Base-by-base conservation (phyloP, 768 basidiomycete species). In the Rhodotorula sphaerocarpa region DNA sequence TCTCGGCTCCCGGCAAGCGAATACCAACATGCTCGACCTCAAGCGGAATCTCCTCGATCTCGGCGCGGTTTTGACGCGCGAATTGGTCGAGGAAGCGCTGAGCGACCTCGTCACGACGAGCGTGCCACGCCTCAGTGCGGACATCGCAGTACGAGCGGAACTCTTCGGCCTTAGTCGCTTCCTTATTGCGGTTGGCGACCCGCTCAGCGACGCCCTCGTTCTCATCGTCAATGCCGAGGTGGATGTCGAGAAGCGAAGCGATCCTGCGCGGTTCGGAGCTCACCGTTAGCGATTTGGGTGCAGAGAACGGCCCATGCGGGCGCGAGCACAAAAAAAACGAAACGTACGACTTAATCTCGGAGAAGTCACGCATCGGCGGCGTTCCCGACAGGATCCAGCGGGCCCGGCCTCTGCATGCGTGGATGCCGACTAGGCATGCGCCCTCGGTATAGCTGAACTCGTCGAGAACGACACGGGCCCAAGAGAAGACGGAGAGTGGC, bases 321-420 rank as follows among this genome's bases (percentile, higher is more conserved):
- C 16, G 41, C 25, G 15, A 9, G 7, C 15, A n/a, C n/a, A n/a
- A n/a, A n/a, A n/a, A n/a, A n/a, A n/a, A n/a, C 28, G 15, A 21
- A 10, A 54, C 72, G 58, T 46, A 72, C 75, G 87, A 90, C 77
- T 93, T 90, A 67, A 96, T 76, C 4, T 90, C 84, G 2, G 83
- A 85, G 73, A 96, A 95, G 74, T 92, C 88, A 60, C 87, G 85
- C 57, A 90, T 85, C 0, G 91, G 91, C 12, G 92, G 92, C 28
- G 92, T 96, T 18, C 92, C 92, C 4, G 92, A 96, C n/a, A 96
- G 80, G 10, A 96, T 88, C 92, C 92, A 96, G 58, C 85, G 86
- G 47, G 88, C 81, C 53, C 86, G 84, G 0, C 88, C 85, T 16
- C 83, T 82, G 27, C 92, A 76, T 51, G 81, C 81, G 5, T 87